phyloP scores from a whole-genome alignment of 1,284 basidiomycete species.

The Mycosarcoma maydis region DNA sequence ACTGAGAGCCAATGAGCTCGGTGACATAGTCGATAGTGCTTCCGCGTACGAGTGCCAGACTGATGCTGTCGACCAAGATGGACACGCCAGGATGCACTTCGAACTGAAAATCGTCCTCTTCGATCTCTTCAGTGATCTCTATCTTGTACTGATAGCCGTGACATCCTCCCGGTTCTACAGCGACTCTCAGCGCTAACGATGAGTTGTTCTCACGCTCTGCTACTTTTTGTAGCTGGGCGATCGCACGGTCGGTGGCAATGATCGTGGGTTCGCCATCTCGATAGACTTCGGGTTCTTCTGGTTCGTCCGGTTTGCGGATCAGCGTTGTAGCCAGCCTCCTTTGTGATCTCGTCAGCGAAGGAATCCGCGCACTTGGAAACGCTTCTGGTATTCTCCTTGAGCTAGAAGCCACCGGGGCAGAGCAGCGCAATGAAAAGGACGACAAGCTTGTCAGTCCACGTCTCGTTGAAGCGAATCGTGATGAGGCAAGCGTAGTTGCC shows the following conservation, averaged over 20 bases:
- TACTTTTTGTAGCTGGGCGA: slow-evolving; percentile 52
- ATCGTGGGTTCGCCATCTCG: slow-evolving; percentile 51
- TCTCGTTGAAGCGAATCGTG: neutral
- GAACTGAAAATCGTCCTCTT: slow-evolving; percentile 78
- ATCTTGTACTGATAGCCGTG: slow-evolving; percentile 94
- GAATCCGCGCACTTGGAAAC: neutral
- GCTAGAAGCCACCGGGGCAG: neutral
- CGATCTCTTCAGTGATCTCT: slow-evolving; percentile 74
- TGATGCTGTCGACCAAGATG: slow-evolving; percentile 81
- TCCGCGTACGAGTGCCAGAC: slow-evolving; percentile 80
- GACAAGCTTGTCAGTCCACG: slow-evolving; percentile 5
- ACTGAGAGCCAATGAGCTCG: slow-evolving; percentile 88
- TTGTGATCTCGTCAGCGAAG: neutral
- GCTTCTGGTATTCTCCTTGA: neutral
- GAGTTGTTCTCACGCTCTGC: slow-evolving; percentile 72
- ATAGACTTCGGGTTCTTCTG: slow-evolving; percentile 57
- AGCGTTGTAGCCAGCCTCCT: slow-evolving; percentile 19
- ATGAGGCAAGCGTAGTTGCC: neutral
- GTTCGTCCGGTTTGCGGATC: slow-evolving; percentile 47
- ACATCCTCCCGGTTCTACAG: slow-evolving; percentile 88
- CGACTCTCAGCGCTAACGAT: slow-evolving; percentile 76
- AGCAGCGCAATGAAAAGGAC: slow-evolving; percentile 1
- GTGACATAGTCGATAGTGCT: slow-evolving; percentile 87
- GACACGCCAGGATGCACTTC: slow-evolving; percentile 68
- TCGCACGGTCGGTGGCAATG: slow-evolving; percentile 58